phyloP scores from a whole-genome alignment of 2,329 filamentous ascomycete genomes.

The Epichloe brachyelytri region DNA sequence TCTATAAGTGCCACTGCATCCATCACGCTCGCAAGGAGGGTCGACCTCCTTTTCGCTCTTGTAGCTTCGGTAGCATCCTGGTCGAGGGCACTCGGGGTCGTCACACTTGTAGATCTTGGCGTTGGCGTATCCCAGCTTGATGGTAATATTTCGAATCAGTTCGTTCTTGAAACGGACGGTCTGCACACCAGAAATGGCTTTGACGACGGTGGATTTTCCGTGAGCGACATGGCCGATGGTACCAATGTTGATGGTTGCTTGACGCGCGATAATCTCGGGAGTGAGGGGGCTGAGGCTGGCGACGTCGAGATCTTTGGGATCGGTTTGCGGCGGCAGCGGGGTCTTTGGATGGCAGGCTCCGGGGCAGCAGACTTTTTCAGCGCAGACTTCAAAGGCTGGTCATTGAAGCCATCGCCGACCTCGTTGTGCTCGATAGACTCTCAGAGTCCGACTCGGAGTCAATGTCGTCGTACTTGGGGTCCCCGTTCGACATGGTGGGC shows the following conservation, averaged over 20 bases:
- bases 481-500: slow-evolving; percentile 41
- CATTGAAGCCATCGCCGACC: slow-evolving; percentile 42
- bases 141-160: slow-evolving; percentile 96
- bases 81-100: slow-evolving; percentile 78
- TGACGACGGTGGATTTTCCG: slow-evolving; percentile 97
- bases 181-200: slow-evolving; percentile 97
- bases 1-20: slow-evolving; percentile 77
- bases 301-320: slow-evolving; percentile 80
- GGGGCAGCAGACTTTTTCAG: slow-evolving; percentile 60
- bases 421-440: slow-evolving; percentile 52
- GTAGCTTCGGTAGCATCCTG: slow-evolving; percentile 91
- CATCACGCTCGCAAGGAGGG: slow-evolving; percentile 86
- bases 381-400: slow-evolving; percentile 67
- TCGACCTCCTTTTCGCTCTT: slow-evolving; percentile 99
- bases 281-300: slow-evolving; percentile 70
- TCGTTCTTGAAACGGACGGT: slow-evolving; percentile 99
- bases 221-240: slow-evolving; percentile 98
- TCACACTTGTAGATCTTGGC: slow-evolving; percentile 99
- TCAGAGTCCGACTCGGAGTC: slow-evolving; percentile 56
- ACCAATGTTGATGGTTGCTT: slow-evolving; percentile 98
- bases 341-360: slow-evolving; percentile 40
- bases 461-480: slow-evolving; percentile 56
- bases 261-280: slow-evolving; percentile 91
- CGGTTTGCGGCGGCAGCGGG: slow-evolving; percentile 72
- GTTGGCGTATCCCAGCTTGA: slow-evolving; percentile 99